phyloP scores from a whole-genome alignment of 2,329 filamentous ascomycete genomes.

The Xylaria sp. region DNA sequence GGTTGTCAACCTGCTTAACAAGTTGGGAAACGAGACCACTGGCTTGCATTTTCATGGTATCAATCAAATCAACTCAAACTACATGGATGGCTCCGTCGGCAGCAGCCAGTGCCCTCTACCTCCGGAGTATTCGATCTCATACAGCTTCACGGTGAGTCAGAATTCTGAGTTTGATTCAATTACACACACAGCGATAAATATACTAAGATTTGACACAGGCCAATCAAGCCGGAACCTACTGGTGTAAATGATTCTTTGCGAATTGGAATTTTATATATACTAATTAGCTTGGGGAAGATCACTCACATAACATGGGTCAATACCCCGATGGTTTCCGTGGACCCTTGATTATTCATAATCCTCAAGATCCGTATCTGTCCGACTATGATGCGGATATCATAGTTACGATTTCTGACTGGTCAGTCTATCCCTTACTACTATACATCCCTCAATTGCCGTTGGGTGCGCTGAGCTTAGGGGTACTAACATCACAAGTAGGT shows the following conservation, averaged over 20 bases:
- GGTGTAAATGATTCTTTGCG: conserved; percentile 45
- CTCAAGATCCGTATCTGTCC: conserved; percentile 56
- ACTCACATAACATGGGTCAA: conserved; percentile 68
- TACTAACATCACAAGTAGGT: conserved; percentile 44
- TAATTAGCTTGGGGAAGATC: conserved; percentile 48
- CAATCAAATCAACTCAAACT: conserved; percentile 60
- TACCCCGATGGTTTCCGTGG: conserved; percentile 72
- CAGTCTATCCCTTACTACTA: conserved; percentile 34
- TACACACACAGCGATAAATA: not conserved
- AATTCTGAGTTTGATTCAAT: conserved; percentile 22
- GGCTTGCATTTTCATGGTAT: conserved; percentile 67
- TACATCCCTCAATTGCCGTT: conserved; percentile 29
- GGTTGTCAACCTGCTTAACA: conserved; percentile 55
- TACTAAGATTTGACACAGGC: conserved; percentile 36
- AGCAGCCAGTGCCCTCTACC: conserved; percentile 63
- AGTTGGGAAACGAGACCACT: conserved; percentile 57
- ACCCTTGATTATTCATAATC: conserved; percentile 65
- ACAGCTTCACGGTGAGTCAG: conserved; percentile 56
- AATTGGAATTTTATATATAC: not conserved
- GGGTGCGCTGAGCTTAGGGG: conserved; percentile 46
- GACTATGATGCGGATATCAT: conserved; percentile 64
- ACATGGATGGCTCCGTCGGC: conserved; percentile 65
- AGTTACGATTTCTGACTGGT: conserved; percentile 64
- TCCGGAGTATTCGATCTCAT: conserved; percentile 59
- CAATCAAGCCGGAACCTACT: conserved; percentile 52